Evolutionary conservation across 2,329 filamentous ascomycete genomes (phyloP), one percentile per base, ranked within the genome.

Genomic region (Epichloe baconii): DNA sequence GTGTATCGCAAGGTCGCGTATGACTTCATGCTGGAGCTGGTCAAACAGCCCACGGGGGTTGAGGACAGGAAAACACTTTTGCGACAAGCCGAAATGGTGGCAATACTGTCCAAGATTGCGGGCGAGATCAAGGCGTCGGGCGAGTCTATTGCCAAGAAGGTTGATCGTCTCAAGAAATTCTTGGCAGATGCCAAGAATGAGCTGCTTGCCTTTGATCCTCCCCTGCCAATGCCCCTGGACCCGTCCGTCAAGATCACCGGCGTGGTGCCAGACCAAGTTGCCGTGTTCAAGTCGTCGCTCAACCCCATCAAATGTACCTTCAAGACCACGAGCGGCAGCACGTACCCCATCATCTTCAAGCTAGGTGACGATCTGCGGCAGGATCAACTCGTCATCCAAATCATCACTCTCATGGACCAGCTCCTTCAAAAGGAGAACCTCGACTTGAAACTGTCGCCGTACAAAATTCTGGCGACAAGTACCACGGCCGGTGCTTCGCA

Each of bases 381-480:
- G 68, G 93, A 98, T 63, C 93, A 98, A 64, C 79, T 98, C 2
- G 91, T 98, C 37, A 94, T 98, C 50, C 93, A 82, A 62, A 97
- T 97, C 62, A 96, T 98, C 65, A 95, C 88, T 0, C 77, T 98
- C 15, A 98, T 98, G 93, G 93, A 98, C 61, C 87, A 91, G 53
- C 79, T 98, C 1, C 77, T 98, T 4, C 87, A 88, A 53, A 96
- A 97, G 63, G 93, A 98, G 64, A 97, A 98, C 55, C 75, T 98
- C 10, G 93, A 98, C 63, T 77, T 98, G 44, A 96, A 94, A 63
- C 76, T 98, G 1, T 91, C 91, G 0, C 93, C 93, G 0, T 98
- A 98, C 71, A 91, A 91, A 60, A 96, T 97, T 56, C 79, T 98
- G 8, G 93, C 93, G 1, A 98, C 93, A 3, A 90, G 88, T 55